Conservation (phyloP, 257 asterid genomes). For the Dorcoceras hygrometricum region DNA sequence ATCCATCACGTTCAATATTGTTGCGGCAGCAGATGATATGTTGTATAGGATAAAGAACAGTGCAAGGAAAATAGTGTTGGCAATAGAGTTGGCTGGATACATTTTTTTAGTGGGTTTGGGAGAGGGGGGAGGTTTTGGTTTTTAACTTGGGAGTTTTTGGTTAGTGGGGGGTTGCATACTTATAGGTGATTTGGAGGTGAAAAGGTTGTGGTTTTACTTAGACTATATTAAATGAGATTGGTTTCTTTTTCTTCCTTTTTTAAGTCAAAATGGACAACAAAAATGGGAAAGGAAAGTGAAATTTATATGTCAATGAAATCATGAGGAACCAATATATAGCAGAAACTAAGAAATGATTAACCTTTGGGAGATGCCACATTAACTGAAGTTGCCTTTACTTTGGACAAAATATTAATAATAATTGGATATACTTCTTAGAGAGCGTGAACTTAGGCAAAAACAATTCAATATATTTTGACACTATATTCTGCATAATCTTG, state of each 20-base stretch:
- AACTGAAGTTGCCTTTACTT: background rate
- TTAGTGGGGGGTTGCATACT: constrained; percentile 31
- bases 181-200: constrained; percentile 31
- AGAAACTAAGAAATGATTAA: too few relatives aligned
- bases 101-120: background rate
- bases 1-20: constrained; percentile 29
- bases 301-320: background rate
- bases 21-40: constrained; percentile 24
- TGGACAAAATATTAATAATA: too few relatives aligned
- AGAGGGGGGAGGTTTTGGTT: background rate
- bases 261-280: background rate
- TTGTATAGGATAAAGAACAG: constrained; percentile 23
- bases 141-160: constrained; percentile 8
- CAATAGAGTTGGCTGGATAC: background rate
- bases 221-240: too few relatives aligned
- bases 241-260: too few relatives aligned
- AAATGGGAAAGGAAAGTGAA: background rate
- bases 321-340: background rate
- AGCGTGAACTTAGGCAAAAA: too few relatives aligned
- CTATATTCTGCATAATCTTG: too few relatives aligned
- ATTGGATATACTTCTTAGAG: too few relatives aligned
- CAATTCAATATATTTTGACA: too few relatives aligned
- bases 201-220: background rate
- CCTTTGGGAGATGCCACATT: background rate
- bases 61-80: constrained; percentile 14